These are phyloP conservation scores for Chaetomium fimeti DNA, from an alignment of 495 filamentous ascomycete species.

Conservation along the genomic window DNA sequence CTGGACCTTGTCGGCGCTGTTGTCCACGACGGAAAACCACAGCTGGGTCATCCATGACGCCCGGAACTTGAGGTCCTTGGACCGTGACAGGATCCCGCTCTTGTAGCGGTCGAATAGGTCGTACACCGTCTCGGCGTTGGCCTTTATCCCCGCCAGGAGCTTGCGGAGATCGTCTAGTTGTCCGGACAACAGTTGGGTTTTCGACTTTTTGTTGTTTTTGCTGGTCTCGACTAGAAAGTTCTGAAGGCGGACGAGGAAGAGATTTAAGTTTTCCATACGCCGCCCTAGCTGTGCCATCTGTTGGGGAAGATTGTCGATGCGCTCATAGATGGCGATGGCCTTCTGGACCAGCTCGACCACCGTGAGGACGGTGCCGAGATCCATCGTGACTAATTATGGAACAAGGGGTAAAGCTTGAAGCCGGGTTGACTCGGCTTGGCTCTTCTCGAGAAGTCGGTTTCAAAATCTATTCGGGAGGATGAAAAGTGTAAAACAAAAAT, in stretches of 20 bases:
- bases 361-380: constrained; percentile 35
- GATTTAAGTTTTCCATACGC: constrained; percentile 27
- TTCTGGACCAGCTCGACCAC: constrained; percentile 27
- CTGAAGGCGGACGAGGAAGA: constrained; percentile 23
- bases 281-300: constrained; percentile 29
- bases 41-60: constrained; percentile 21
- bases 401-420: too few relatives aligned
- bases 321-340: constrained; percentile 26
- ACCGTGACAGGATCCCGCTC: constrained; percentile 29
- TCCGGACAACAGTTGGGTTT: constrained; percentile 5
- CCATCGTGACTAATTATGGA: neutral
- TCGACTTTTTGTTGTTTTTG: neutral
- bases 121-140: constrained; percentile 24
- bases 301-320: constrained; percentile 27
- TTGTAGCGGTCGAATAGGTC: constrained; percentile 34
- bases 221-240: constrained; percentile 15
- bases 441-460: too few relatives aligned
- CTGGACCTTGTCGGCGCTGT: constrained; percentile 31
- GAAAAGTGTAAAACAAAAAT: neutral
- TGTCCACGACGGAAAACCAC: constrained; percentile 31
- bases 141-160: constrained; percentile 23
- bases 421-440: too few relatives aligned
- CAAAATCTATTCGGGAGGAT: neutral
- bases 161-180: constrained; percentile 24
- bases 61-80: constrained; percentile 24